Conservation (phyloP, 768 basidiomycete genomes). For the Tulasnella sp. region DNA sequence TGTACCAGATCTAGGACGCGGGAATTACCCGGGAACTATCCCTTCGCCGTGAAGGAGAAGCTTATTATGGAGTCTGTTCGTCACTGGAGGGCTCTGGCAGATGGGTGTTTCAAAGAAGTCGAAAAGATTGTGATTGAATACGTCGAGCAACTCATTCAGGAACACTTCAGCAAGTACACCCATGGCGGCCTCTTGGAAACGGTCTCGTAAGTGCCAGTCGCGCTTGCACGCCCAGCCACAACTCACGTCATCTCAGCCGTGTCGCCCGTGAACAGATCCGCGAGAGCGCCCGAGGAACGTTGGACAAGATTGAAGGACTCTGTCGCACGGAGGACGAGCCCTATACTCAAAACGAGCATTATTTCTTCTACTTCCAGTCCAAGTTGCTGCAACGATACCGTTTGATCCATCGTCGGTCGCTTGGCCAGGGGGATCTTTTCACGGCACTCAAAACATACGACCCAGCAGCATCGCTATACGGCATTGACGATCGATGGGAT, state of each 20-base stretch:
- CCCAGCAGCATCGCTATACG: too few relatives aligned
- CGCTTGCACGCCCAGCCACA: too few relatives aligned
- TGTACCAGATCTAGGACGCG: slow-evolving; percentile 47
- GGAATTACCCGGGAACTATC: slow-evolving; percentile 53
- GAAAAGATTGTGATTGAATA: slow-evolving; percentile 44
- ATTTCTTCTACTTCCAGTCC: slow-evolving; percentile 5
- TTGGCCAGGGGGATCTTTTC: slow-evolving; percentile 1
- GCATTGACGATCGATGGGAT: not conserved
- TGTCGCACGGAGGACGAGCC: not conserved
- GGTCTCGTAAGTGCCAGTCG: not conserved
- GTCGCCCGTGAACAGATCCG: slow-evolving; percentile 6
- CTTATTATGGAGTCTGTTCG: not conserved
- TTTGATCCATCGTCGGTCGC: slow-evolving; percentile 2
- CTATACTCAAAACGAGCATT: slow-evolving; percentile 12
- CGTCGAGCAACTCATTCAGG: slow-evolving; percentile 38
- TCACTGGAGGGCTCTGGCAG: not conserved
- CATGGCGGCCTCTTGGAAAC: not conserved
- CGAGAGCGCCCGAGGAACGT: not conserved
- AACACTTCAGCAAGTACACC: slow-evolving; percentile 9
- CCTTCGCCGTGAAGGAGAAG: slow-evolving; percentile 38
- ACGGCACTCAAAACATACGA: not conserved
- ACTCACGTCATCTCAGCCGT: too few relatives aligned
- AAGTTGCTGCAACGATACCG: slow-evolving; percentile 10
- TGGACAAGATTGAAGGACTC: not conserved
- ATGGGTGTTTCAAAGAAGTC: slow-evolving; percentile 29